phyloP scores from a whole-genome alignment of 805 yeast species.

The Myxozyma sirexii region DNA sequence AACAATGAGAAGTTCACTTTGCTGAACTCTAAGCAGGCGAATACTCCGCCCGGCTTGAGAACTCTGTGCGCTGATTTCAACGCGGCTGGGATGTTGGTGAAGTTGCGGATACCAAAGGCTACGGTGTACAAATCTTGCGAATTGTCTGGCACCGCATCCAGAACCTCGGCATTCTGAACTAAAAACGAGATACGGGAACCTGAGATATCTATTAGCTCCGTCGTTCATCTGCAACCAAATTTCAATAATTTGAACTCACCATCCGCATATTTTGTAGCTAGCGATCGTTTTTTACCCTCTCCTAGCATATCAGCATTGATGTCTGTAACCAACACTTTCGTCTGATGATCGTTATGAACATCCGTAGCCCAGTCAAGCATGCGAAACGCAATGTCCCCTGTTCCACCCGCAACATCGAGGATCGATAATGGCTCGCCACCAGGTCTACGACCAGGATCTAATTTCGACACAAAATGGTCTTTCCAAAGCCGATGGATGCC shows the following conservation, averaged over 20 bases:
- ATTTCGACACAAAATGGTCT: conserved; percentile 77
- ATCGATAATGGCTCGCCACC: conserved; percentile 82
- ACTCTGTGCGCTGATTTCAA: conserved; percentile 94
- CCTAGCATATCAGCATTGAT: conserved; percentile 94
- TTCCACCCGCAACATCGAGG: conserved; percentile 97
- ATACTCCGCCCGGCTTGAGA: conserved; percentile 95
- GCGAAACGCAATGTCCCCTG: conserved; percentile 98
- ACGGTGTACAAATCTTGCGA: conserved; percentile 95
- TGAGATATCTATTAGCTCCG: conserved; percentile 17
- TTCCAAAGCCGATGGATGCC: conserved; percentile 97
- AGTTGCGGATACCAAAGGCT: conserved; percentile 96
- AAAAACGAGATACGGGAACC: conserved; percentile 66
- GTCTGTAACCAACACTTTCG: conserved; percentile 89
- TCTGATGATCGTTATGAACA: conserved; percentile 70
- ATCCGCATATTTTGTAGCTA: conserved; percentile 59
- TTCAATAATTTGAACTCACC: conserved; percentile 48
- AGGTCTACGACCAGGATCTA: conserved; percentile 93
- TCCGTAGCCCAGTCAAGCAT: conserved; percentile 85
- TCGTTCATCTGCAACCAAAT: conserved; percentile 38
- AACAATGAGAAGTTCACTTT: conserved; percentile 75
- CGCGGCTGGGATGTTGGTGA: conserved; percentile 93
- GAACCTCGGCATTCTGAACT: conserved; percentile 89
- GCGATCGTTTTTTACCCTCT: conserved; percentile 83
- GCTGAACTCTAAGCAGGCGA: conserved; percentile 93
- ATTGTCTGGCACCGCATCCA: conserved; percentile 80